These are phyloP conservation scores for Fonsecaea pugnacius DNA, from an alignment of 2,329 filamentous ascomycete species.

Conservation along the genomic window DNA sequence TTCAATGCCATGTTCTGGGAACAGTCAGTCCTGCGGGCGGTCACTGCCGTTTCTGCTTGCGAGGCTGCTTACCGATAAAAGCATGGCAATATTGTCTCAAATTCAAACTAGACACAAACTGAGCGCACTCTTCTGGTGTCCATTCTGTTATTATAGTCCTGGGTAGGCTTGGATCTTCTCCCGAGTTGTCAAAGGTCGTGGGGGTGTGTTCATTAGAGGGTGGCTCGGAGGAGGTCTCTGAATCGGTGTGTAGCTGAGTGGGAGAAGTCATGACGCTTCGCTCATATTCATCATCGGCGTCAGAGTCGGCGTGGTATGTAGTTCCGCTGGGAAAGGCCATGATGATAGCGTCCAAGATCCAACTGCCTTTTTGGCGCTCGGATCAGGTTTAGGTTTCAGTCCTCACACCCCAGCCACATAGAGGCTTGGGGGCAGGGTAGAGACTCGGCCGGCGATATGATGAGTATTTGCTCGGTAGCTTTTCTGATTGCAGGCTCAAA, in stretches of 20 bases:
- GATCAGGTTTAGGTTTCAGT: slow-evolving; percentile 1
- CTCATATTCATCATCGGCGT: slow-evolving; percentile 70
- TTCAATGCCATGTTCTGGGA: slow-evolving; percentile 85
- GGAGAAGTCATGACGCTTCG: slow-evolving; percentile 63
- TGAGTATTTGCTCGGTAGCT: neutral
- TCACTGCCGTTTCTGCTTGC: slow-evolving; percentile 44
- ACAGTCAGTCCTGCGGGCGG: slow-evolving; percentile 19
- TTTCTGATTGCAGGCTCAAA: neutral
- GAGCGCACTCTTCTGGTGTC: slow-evolving; percentile 83
- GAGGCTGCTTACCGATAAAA: slow-evolving; percentile 68
- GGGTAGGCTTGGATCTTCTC: slow-evolving; percentile 58
- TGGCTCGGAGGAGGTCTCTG: slow-evolving; percentile 62
- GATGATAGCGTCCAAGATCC: slow-evolving; percentile 26
- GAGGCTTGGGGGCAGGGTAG: slow-evolving; percentile 5
- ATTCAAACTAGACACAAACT: slow-evolving; percentile 80
- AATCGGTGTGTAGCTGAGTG: slow-evolving; percentile 58
- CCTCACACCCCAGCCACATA: slow-evolving; percentile 17
- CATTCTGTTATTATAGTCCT: slow-evolving; percentile 63
- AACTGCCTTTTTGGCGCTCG: slow-evolving; percentile 27
- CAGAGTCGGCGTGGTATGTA: slow-evolving; percentile 65
- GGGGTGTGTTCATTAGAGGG: slow-evolving; percentile 66
- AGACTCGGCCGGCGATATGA: slow-evolving; percentile 3
- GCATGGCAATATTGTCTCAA: slow-evolving; percentile 79
- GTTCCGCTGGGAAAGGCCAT: slow-evolving; percentile 49
- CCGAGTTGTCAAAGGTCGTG: slow-evolving; percentile 61